A percentile compares a stretch with the other conserved stretches of the same genome.
phyloP scores from a whole-genome alignment of 345 rosid genomes.

The Alliaria petiolata region DNA sequence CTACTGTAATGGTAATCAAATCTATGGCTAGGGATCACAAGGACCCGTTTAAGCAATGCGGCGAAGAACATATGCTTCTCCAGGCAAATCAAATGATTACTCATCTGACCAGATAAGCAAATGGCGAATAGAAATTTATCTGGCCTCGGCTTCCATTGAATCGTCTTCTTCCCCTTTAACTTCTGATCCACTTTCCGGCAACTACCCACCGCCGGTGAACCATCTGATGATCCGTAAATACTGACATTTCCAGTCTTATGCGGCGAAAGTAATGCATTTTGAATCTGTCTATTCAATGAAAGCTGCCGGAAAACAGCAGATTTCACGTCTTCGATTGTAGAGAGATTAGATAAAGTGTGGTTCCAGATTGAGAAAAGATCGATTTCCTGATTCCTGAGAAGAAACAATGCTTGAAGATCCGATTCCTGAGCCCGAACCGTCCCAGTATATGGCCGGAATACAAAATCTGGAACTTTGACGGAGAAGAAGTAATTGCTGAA shows the following conservation, averaged over 20 bases:
- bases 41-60: constrained; percentile 54
- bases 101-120: constrained; percentile 92
- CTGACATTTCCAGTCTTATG: constrained; percentile 34
- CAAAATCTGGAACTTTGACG: constrained; percentile 18
- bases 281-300: constrained; percentile 61
- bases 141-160: constrained; percentile 71
- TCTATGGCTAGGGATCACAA: constrained; percentile 73
- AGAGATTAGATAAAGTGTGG: constrained; percentile 29
- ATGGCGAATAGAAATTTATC: constrained; percentile 64
- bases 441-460: constrained; percentile 20
- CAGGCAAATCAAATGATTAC: constrained; percentile 86
- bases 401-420: constrained; percentile 60
- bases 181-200: constrained; percentile 43
- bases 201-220: constrained; percentile 15
- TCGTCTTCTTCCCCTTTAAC: constrained; percentile 39
- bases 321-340: constrained; percentile 37
- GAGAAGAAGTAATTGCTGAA: constrained; percentile 29
- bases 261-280: constrained; percentile 51
- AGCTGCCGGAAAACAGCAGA: constrained; percentile 54
- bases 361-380: constrained; percentile 60
- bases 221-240: neutral
- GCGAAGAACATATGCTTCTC: constrained; percentile 97
- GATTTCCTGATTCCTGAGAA: constrained; percentile 58
- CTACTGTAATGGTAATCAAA: constrained; percentile 67
- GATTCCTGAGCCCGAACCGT: constrained; percentile 52